Evolutionary conservation across 129 eudicot genomes (phyloP).

Genomic region (Tagetes patula): DNA sequence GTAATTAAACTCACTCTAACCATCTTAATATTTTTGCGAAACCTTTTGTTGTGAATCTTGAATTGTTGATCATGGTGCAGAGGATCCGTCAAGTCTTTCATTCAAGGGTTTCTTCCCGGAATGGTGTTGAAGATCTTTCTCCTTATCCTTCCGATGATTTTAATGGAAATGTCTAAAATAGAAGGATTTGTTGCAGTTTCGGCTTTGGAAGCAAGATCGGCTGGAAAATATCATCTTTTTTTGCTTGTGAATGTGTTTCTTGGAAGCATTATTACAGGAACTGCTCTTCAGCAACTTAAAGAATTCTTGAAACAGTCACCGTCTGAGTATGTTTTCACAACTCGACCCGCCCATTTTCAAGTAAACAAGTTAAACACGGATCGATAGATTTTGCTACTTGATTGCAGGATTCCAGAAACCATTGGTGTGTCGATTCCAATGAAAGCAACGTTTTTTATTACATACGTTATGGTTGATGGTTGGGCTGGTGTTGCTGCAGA

Average conservation of each 20-base stretch:
- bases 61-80: conserved; percentile 38
- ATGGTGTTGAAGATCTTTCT: conserved; percentile 82
- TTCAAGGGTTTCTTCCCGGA: conserved; percentile 97
- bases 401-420: conserved; percentile 74
- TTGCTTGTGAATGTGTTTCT: conserved; percentile 80
- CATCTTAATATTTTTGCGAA: neutral
- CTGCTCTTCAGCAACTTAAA: conserved; percentile 82
- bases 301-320: conserved; percentile 62
- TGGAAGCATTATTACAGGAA: conserved; percentile 75
- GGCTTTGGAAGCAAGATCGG: conserved; percentile 78
- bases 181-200: conserved; percentile 81
- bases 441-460: conserved; percentile 88
- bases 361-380: neutral
- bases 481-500: conserved; percentile 96
- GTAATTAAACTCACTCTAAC: conserved; percentile 32
- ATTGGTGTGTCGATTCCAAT: conserved; percentile 87
- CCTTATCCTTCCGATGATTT: conserved; percentile 65
- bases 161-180: conserved; percentile 81
- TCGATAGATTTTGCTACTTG: conserved; percentile 2
- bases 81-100: conserved; percentile 49
- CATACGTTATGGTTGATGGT: conserved; percentile 92
- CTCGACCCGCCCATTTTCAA: neutral
- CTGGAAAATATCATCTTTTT: conserved; percentile 74
- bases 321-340: conserved; percentile 49
- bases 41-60: conserved; percentile 16